A percentile compares a stretch with the other conserved stretches of the same genome.
Evolutionary conservation across 2,329 filamentous ascomycete genomes (phyloP).

Genomic region (Sporothrix schenckii): DNA sequence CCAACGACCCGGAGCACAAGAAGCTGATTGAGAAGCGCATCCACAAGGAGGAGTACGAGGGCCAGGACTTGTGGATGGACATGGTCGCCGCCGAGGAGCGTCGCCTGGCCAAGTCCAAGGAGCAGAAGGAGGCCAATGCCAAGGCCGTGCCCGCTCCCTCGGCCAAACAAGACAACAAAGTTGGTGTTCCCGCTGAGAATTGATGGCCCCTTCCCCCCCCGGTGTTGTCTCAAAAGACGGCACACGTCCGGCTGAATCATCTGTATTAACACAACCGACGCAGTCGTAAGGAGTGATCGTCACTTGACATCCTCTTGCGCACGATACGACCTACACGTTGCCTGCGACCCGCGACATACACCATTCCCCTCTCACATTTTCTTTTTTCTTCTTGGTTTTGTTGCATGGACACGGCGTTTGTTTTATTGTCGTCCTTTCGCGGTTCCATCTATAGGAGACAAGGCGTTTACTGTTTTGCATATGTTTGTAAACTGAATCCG

Average conservation of each 20-base stretch:
- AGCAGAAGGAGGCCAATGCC: conserved; percentile 37
- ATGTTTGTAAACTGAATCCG: neutral
- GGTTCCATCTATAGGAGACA: conserved; percentile 13
- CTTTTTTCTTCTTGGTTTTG: neutral
- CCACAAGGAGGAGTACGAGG: conserved; percentile 82
- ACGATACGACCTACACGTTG: neutral
- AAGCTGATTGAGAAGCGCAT: conserved; percentile 82
- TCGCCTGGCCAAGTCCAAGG: conserved; percentile 50
- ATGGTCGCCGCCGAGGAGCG: conserved; percentile 82
- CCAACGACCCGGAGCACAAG: conserved; percentile 80
- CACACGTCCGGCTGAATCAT: neutral
- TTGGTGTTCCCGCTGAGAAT: conserved; percentile 32
- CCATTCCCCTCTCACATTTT: neutral
- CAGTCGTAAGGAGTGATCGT: conserved; percentile 14
- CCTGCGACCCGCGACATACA: neutral
- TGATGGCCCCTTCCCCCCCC: conserved; percentile 18
- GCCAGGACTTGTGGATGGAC: conserved; percentile 92
- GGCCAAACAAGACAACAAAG: conserved; percentile 32
- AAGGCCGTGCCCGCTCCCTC: neutral
- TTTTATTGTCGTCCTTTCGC: conserved; percentile 6
- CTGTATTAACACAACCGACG: conserved; percentile 9
- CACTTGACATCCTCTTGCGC: neutral
- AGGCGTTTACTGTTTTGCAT: conserved; percentile 12
- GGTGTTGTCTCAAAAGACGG: neutral
- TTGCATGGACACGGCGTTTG: conserved; percentile 29